Evolutionary conservation across 139 green algal genomes (phyloP).

Genomic region (Chlamydomonas sphaeroides): DNA sequence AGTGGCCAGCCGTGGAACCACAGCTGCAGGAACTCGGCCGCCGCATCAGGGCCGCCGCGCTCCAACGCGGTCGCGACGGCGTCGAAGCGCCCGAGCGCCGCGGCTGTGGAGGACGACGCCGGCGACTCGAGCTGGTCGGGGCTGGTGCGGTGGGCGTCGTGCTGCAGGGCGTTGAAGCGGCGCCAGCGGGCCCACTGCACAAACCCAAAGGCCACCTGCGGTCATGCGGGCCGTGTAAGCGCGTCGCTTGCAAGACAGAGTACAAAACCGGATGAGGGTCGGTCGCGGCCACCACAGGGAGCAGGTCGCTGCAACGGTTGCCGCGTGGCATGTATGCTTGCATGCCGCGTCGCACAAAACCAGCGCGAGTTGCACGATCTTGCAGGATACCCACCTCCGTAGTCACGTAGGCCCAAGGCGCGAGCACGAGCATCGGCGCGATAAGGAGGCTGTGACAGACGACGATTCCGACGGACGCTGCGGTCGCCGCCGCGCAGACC

Average conservation of each 20-base stretch:
- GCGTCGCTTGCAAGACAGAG: too few relatives aligned
- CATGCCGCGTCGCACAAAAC: too few relatives aligned
- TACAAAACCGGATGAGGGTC: too few relatives aligned
- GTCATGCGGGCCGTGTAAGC: too few relatives aligned
- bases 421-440: not conserved
- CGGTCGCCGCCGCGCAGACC: conserved; percentile 20
- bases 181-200: not conserved
- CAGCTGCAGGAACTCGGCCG: conserved; percentile 6
- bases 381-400: not conserved
- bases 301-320: too few relatives aligned
- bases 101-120: not conserved
- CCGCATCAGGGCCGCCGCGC: not conserved
- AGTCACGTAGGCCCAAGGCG: not conserved
- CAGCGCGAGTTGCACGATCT: not conserved
- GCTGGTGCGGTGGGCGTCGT: not conserved
- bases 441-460: not conserved
- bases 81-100: not conserved
- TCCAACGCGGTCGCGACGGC: not conserved
- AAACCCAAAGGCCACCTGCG: not conserved
- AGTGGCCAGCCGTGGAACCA: conserved; percentile 38
- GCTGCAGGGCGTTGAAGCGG: not conserved
- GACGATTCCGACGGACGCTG: not conserved
- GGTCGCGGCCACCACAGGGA: too few relatives aligned
- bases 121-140: not conserved
- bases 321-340: too few relatives aligned